Conservation (phyloP, 331 rosid genomes). For the Malus hybrid region DNA sequence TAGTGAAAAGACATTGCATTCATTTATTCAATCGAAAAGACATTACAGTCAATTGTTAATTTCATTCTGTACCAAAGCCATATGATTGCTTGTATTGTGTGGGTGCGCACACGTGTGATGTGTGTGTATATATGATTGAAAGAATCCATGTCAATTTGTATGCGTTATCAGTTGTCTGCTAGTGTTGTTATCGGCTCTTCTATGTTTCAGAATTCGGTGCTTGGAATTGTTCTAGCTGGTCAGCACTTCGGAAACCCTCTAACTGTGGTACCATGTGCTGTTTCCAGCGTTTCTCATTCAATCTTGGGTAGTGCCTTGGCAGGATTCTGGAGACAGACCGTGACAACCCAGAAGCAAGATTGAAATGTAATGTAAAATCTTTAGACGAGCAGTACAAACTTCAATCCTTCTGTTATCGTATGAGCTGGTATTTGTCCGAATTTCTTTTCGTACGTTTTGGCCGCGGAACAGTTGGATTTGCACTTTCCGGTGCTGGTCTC, state of each 20-base stretch:
- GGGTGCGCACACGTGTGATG: too few relatives aligned
- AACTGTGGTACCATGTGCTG: slow-evolving; percentile 65
- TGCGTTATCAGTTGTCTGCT: background rate
- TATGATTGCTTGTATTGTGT: too few relatives aligned
- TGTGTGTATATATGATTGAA: too few relatives aligned
- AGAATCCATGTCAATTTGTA: background rate
- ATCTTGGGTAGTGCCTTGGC: slow-evolving; percentile 69
- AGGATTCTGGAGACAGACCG: slow-evolving; percentile 73
- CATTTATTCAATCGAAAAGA: too few relatives aligned
- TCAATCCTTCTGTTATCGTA: too few relatives aligned
- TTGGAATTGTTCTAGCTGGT: slow-evolving; percentile 63
- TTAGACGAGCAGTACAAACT: background rate
- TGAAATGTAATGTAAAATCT: slow-evolving; percentile 10
- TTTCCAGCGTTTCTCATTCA: slow-evolving; percentile 70
- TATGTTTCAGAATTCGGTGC: slow-evolving; percentile 64
- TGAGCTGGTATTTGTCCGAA: too few relatives aligned
- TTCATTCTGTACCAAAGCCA: too few relatives aligned
- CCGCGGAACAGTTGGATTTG: too few relatives aligned
- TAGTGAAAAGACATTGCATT: too few relatives aligned
- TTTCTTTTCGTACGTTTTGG: too few relatives aligned
- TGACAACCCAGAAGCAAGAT: slow-evolving; percentile 31
- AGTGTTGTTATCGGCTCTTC: background rate
- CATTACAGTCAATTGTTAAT: too few relatives aligned
- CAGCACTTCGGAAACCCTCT: slow-evolving; percentile 82
- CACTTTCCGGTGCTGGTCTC: too few relatives aligned